These are phyloP conservation scores for Geum urbanum DNA, from an alignment of 306 rosid species.

Conservation along the genomic window DNA sequence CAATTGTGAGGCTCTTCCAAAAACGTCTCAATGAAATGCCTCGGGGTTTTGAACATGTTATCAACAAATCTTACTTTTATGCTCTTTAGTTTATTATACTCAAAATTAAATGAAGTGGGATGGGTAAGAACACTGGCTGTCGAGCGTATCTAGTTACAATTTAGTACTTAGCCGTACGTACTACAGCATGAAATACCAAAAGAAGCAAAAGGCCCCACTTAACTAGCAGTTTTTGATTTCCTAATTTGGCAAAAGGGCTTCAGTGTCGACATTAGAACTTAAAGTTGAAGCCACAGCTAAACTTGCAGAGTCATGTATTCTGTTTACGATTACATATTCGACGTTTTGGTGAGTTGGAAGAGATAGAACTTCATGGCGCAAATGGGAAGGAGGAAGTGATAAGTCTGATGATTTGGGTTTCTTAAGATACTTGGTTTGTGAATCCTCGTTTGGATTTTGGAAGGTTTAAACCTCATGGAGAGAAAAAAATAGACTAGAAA, in stretches of 20 bases:
- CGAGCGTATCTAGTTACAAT: constrained; percentile 20
- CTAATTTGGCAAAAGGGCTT: constrained; percentile 27
- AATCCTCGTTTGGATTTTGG: constrained; percentile 40
- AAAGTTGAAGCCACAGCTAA: background rate
- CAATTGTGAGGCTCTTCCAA: constrained; percentile 4
- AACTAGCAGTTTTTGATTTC: constrained; percentile 22
- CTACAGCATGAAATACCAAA: constrained; percentile 21
- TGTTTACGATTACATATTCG: background rate
- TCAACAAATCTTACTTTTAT: constrained; percentile 8
- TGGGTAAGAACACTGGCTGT: constrained; percentile 26
- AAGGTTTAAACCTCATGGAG: constrained; percentile 42
- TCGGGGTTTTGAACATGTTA: too few relatives aligned
- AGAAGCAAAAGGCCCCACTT: constrained; percentile 33
- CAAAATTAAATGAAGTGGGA: constrained; percentile 4
- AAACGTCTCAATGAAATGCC: too few relatives aligned
- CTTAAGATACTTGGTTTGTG: background rate
- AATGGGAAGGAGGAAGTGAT: background rate
- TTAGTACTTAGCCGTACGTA: constrained; percentile 65
- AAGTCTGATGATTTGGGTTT: background rate
- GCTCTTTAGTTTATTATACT: background rate
- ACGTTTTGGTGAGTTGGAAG: background rate
- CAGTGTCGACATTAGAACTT: background rate
- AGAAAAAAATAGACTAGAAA: constrained; percentile 43
- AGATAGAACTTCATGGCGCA: background rate
- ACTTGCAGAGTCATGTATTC: background rate